Percentiles rank a stretch among this genome's conserved stretches.
These are phyloP conservation scores for Candida rishiriensis DNA, from an alignment of 805 yeast genomes.

Conservation along the genomic window DNA sequence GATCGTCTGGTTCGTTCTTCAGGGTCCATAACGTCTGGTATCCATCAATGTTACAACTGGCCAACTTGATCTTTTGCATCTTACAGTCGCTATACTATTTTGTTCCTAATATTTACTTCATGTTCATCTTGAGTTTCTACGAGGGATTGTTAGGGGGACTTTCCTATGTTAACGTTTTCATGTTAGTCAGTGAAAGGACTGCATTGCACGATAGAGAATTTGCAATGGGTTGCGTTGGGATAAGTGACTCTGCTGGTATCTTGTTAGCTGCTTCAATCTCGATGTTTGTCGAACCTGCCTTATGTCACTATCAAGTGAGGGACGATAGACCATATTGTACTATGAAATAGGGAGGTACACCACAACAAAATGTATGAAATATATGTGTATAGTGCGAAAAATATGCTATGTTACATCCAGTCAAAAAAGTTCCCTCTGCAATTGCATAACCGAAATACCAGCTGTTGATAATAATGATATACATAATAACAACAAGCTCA, in stretches of 20 bases:
- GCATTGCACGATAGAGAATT: slow-evolving; percentile 58
- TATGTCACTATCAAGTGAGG: slow-evolving; percentile 67
- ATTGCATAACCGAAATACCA: too few species aligned
- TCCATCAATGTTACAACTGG: slow-evolving; percentile 60
- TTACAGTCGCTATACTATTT: slow-evolving; percentile 59
- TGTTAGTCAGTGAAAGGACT: slow-evolving; percentile 63
- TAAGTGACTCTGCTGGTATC: slow-evolving; percentile 82
- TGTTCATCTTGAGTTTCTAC: slow-evolving; percentile 66
- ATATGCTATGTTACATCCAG: too few species aligned
- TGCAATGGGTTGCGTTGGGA: slow-evolving; percentile 77
- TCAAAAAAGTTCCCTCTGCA: too few species aligned
- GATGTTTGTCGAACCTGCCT: slow-evolving; percentile 63
- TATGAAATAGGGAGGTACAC: slow-evolving; percentile 9
- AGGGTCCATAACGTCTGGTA: slow-evolving; percentile 55
- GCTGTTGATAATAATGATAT: too few species aligned
- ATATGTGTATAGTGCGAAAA: too few species aligned
- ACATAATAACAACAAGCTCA: too few species aligned
- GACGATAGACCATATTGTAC: slow-evolving; percentile 81
- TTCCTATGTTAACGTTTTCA: slow-evolving; percentile 84
- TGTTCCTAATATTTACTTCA: slow-evolving; percentile 55
- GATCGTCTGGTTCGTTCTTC: slow-evolving; percentile 72
- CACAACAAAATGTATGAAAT: too few species aligned
- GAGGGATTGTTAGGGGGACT: slow-evolving; percentile 92
- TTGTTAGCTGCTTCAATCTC: slow-evolving; percentile 77
- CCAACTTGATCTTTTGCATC: slow-evolving; percentile 56